Evolutionary conservation across 2,329 filamentous ascomycete species (phyloP).

Genomic region (Hirsutella rhossiliensis): DNA sequence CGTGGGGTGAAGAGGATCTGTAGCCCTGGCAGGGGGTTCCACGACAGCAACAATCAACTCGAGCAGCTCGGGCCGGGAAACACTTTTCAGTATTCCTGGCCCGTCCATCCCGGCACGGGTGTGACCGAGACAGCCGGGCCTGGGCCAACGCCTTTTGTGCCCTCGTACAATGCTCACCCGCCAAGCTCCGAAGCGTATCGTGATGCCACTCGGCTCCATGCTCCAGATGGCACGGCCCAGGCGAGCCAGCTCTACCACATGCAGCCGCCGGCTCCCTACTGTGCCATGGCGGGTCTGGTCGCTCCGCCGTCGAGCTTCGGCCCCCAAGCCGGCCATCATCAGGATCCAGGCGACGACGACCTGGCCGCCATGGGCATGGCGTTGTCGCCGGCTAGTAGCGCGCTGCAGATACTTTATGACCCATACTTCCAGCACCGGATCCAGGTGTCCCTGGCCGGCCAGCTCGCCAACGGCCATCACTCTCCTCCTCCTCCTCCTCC

Average conservation of each 20-base stretch:
- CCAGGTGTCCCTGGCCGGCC: background rate
- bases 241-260: background rate
- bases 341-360: background rate
- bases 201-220: constrained; percentile 1
- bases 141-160: background rate
- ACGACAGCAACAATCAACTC: background rate
- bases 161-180: constrained; percentile 1
- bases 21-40: background rate
- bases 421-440: constrained; percentile 4
- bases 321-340: background rate
- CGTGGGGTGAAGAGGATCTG: background rate
- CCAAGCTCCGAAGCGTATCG: background rate
- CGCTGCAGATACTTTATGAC: background rate
- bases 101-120: constrained; percentile 1
- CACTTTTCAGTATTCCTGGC: background rate
- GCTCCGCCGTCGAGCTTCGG: constrained; percentile 1
- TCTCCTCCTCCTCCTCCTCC: background rate
- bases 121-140: constrained; percentile 2
- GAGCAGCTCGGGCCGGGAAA: background rate
- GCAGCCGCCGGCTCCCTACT: background rate
- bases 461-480: background rate
- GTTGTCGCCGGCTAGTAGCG: background rate
- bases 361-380: background rate
- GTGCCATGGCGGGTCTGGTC: background rate
- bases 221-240: background rate